Base-by-base conservation (phyloP, 2,329 filamentous ascomycete species). In the Claviceps digitariae region DNA sequence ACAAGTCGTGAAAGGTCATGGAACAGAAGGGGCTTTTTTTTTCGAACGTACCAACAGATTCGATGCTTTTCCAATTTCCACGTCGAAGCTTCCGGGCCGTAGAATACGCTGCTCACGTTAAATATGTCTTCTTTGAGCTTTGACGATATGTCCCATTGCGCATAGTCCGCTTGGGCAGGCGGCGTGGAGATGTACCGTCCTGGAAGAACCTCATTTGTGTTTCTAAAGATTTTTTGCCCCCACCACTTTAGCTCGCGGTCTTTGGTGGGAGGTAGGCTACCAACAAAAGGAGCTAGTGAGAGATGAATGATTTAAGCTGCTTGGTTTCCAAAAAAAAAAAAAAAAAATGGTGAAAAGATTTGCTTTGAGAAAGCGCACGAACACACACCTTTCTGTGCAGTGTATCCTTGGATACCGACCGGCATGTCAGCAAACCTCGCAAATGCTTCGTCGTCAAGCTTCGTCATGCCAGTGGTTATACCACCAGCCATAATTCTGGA, bases 1-100 rank as follows among this genome's bases (percentile, higher is more conserved):
- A 3, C 25, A n/a, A 46, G 44, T 46, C 13, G 3, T 29, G 4
- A 5, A 31, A 8, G 8, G 8, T 4, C 6, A 12, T 2, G 8
- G 1, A 8, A 17, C n/a, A n/a, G 8, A 31, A 40, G n/a, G n/a
- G n/a, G n/a, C n/a, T n/a, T n/a, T n/a, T n/a, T n/a, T n/a, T n/a
- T n/a, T n/a, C n/a, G n/a, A n/a, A 67, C 76, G 64, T 64, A 84
- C 82, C 82, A 86, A 73, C 82, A 85, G 55, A 85, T 79, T 6
- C 82, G 74, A 61, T 83, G 76, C 61, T 82, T 78, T 53, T 76
- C 75, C 65, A 82, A 74, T 57, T 77, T 74, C 79, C 78, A 83
- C 45, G 67, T 62, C 13, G 70, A 72, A 34, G 75, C 74, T 21
- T 75, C 74, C 49, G 74, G 72, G 9, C 81, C 82, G 58, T 82